phyloP scores from a whole-genome alignment of 768 basidiomycete species.

The Candolleomyces eurysporus region DNA sequence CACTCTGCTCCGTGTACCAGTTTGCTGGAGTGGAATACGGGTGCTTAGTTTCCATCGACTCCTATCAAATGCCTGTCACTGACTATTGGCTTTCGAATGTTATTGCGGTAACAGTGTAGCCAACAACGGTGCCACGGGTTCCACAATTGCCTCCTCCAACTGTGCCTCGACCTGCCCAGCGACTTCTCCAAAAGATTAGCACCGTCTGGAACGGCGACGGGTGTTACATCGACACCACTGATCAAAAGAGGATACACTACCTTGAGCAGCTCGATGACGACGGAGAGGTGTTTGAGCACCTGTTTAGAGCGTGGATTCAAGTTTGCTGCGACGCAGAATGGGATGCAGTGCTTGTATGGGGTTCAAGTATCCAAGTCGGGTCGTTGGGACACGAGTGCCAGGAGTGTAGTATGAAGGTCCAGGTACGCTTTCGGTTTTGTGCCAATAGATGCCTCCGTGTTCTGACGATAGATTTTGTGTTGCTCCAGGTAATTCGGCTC shows the following conservation, averaged over 20 bases:
- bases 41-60: too few relatives aligned
- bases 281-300: constrained; percentile 23
- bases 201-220: constrained; percentile 27
- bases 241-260: background rate
- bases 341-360: constrained; percentile 32
- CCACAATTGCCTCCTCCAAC: constrained; percentile 13
- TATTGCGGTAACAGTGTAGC: constrained; percentile 23
- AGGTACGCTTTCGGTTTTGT: too few relatives aligned
- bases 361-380: background rate
- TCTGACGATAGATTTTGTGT: too few relatives aligned
- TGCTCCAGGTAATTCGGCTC: too few relatives aligned
- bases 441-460: too few relatives aligned
- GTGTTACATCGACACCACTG: constrained; percentile 27
- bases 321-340: constrained; percentile 33
- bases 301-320: constrained; percentile 25
- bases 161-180: constrained; percentile 17
- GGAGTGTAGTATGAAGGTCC: too few relatives aligned
- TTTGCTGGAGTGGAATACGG: constrained; percentile 25
- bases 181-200: constrained; percentile 10
- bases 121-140: constrained; percentile 19
- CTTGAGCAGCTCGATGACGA: constrained; percentile 22
- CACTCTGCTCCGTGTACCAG: constrained; percentile 20
- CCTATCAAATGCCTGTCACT: background rate
- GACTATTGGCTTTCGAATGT: constrained; percentile 11
- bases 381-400: too few relatives aligned